Base-by-base conservation (phyloP, 805 yeast genomes). In the Saturnispora ahearnii region DNA sequence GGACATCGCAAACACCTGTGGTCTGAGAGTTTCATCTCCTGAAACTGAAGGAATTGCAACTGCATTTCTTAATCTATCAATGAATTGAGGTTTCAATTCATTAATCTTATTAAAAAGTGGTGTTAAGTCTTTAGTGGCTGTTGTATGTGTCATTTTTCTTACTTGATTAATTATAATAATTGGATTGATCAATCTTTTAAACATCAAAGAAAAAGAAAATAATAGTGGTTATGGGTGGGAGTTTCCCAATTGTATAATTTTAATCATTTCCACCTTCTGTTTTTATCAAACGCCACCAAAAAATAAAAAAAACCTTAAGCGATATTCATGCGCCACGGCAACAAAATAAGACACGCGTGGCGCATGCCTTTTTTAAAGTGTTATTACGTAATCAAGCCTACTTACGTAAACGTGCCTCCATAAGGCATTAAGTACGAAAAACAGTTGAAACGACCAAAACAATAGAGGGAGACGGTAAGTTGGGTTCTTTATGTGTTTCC, bases 11-110 rank as follows among this genome's bases (percentile, higher is more conserved):
- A 88, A 82, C 43, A 93, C 98, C 63, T 84, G 73, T 29, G 95
- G 93, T 68, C 99, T 85, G 57, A 87, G 76, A 11, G 81, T 66
- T 62, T 89, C 95, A 64, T 93, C 99, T 38, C 87, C 81, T 5
- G 97, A 89, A 43, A 93, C 98, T 9, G 97, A 90, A 44, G 96
- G 95, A 58, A 91, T 93, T 52, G 88, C 85, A 43, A 93, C 89
- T n/a, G 97, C 97, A 46, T 83, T 73, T 41, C 81, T 68, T 53
- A 93, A 75, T 57, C 95, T 74, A 49, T 77, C 70, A 58, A 86
- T 79, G 72, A 84, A 90, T 53, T 74, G 68, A 6, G 90, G 85
- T 68, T 87, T 82, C 63, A 87, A 77, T 59, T 78, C 83, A 57
- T 83, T 86, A 57, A 87, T 82, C 64, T 84, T 81, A 29, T 67